These are phyloP conservation scores for Lachnellula hyalina DNA, from an alignment of 2,329 filamentous ascomycete genomes.

Conservation along the genomic window DNA sequence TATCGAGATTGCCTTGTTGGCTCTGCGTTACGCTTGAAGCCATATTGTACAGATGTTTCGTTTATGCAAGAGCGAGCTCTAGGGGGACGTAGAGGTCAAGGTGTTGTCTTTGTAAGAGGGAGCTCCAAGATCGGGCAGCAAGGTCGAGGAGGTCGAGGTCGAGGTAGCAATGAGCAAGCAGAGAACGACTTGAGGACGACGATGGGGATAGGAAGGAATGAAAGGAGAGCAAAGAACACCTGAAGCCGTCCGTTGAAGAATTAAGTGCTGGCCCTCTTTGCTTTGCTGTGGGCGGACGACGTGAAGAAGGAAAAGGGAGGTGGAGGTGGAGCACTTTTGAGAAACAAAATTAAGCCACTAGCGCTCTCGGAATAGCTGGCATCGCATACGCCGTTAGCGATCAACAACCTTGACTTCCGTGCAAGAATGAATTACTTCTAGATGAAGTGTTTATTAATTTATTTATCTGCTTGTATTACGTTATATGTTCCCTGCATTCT, in stretches of 20 bases:
- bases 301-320: slow-evolving; percentile 12
- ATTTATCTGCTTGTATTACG: too few relatives aligned
- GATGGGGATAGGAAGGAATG: slow-evolving; percentile 1
- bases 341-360: slow-evolving; percentile 1
- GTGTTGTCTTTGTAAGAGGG: slow-evolving; percentile 51
- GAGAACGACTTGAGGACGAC: slow-evolving; percentile 34
- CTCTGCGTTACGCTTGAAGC: slow-evolving; percentile 42
- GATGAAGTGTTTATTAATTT: too few relatives aligned
- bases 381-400: too few relatives aligned
- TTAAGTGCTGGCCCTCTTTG: slow-evolving; percentile 10
- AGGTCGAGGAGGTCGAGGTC: slow-evolving; percentile 53
- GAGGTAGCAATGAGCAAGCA: slow-evolving; percentile 48
- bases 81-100: slow-evolving; percentile 51
- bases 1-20: slow-evolving; percentile 73
- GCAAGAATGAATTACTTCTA: too few relatives aligned
- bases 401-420: too few relatives aligned
- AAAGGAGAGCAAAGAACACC: slow-evolving; percentile 26
- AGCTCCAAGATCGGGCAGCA: slow-evolving; percentile 67
- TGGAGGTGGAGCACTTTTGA: slow-evolving; percentile 7
- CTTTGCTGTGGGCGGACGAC: slow-evolving; percentile 7
- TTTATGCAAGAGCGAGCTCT: slow-evolving; percentile 54
- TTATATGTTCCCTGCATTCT: too few relatives aligned
- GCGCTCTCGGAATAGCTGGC: neutral
- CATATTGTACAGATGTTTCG: slow-evolving; percentile 68
- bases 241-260: neutral